Conservation (phyloP, 805 yeast genomes). For the Saccharomyces paradoxus region DNA sequence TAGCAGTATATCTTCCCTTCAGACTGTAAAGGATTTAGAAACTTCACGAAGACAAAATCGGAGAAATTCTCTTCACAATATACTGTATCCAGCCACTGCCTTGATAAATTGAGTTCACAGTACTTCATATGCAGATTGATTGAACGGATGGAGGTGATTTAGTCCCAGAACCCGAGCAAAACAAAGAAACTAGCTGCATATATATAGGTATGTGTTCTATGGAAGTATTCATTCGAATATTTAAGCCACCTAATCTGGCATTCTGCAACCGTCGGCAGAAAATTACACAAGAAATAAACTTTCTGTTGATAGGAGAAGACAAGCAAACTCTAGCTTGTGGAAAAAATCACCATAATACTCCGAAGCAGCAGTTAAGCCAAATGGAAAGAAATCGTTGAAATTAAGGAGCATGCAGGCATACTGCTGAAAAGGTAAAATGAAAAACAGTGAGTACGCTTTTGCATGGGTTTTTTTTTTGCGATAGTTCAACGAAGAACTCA, state of each 20-base stretch:
- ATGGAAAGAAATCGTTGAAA: not conserved
- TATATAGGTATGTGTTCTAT: not conserved
- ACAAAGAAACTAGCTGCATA: not conserved
- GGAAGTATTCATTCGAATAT: not conserved
- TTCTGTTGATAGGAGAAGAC: not conserved
- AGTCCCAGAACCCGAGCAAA: not conserved
- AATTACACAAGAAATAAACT: not conserved
- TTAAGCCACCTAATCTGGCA: not conserved
- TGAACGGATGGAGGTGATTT: not conserved
- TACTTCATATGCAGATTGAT: not conserved
- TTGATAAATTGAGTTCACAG: not conserved
- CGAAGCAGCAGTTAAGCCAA: not conserved
- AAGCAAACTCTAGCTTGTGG: not conserved
- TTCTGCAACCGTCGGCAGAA: not conserved
- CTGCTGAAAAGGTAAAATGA: not conserved
- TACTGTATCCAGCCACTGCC: not conserved
- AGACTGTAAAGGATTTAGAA: not conserved
- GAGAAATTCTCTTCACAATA: not conserved
- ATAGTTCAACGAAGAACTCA: not conserved
- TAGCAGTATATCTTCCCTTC: not conserved
- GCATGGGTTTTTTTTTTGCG: not conserved
- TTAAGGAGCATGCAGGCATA: not conserved
- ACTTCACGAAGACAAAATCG: not conserved
- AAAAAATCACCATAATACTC: not conserved
- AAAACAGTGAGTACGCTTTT: not conserved